Base-by-base conservation (phyloP, 441 rosid species). In the Populus tomentosa region DNA sequence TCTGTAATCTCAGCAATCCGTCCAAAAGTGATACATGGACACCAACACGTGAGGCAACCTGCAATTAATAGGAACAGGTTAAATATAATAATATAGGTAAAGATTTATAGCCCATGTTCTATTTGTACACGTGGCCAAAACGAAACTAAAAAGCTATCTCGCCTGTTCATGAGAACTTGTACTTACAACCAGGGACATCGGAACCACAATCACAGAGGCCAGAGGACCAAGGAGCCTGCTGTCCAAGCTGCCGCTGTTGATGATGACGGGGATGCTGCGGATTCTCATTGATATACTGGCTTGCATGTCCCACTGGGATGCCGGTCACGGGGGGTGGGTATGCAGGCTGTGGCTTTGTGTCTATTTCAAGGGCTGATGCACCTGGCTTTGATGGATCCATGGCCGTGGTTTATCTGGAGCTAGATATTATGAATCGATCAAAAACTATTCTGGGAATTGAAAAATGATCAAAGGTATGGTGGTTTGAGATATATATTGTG, bases 21-120 rank as follows among this genome's bases (percentile, higher is more conserved):
- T 40, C 95, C 97, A 20, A 93, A 93, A 0, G 92, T 83, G 69
- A 91, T 74, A 28, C 95, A 92, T 0, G 97, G 95, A 20, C 92
- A 91, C 85, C 87, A 93, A 6, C 71, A 88, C 6, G 97, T 85
- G 70, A 87, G 73, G 87, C 94, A 92, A 32, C 93, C 88, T 87
- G 84, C 24, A 33, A 65, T 23, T 4, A 67, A 53, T 70, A 76
- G 75, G 85, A 85, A 71, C 53, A 79, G 26, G 13, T 10, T 18
- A 7, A 8, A 10, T 6, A 7, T 46, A 46, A 9, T 38, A 38
- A 13, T 46, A 46, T 46, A 46, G 53, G 18, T 13, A 14, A 46
- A 46, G 1, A 46, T 46, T 4, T 4, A 36, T 36, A 36, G 10
- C 42, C 42, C 20, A 46, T 13, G 56, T 46, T 46, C 56, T 46